Conservation (phyloP, 1,139 yeast species). For the Blastobotrys ciferrii region DNA sequence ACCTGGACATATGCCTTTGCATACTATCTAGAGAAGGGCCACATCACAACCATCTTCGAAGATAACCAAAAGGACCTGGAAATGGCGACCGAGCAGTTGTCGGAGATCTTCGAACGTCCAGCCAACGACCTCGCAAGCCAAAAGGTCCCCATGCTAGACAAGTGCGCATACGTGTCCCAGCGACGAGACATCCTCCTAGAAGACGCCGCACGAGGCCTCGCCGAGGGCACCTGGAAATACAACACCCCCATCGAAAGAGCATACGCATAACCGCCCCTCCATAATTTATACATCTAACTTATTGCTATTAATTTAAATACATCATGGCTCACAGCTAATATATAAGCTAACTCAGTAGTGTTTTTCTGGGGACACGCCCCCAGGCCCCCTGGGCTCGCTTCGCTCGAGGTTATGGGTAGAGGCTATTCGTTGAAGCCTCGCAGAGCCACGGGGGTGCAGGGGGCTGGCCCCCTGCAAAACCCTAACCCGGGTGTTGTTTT, state of each 20-base stretch:
- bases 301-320: background rate
- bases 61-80: conserved; percentile 70
- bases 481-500: too few relatives aligned
- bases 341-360: too few relatives aligned
- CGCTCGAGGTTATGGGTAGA: too few relatives aligned
- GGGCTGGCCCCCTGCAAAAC: too few relatives aligned
- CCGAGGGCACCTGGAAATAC: conserved; percentile 37
- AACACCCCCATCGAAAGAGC: conserved; percentile 12
- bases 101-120: conserved; percentile 56
- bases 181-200: conserved; percentile 37
- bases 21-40: conserved; percentile 57
- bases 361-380: too few relatives aligned
- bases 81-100: conserved; percentile 73
- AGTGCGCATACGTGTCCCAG: conserved; percentile 38
- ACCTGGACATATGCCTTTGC: conserved; percentile 93
- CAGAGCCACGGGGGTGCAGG: too few relatives aligned
- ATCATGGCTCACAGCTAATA: too few relatives aligned
- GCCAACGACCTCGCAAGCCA: conserved; percentile 33
- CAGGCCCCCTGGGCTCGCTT: too few relatives aligned
- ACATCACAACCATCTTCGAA: conserved; percentile 54
- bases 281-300: background rate
- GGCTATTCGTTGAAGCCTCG: too few relatives aligned
- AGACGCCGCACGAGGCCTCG: conserved; percentile 37
- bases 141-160: conserved; percentile 37
- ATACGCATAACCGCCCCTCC: background rate